Percentiles rank a stretch among this genome's conserved stretches.
phyloP scores from a whole-genome alignment of 495 filamentous ascomycete genomes.

The Cryomyces minteri region DNA sequence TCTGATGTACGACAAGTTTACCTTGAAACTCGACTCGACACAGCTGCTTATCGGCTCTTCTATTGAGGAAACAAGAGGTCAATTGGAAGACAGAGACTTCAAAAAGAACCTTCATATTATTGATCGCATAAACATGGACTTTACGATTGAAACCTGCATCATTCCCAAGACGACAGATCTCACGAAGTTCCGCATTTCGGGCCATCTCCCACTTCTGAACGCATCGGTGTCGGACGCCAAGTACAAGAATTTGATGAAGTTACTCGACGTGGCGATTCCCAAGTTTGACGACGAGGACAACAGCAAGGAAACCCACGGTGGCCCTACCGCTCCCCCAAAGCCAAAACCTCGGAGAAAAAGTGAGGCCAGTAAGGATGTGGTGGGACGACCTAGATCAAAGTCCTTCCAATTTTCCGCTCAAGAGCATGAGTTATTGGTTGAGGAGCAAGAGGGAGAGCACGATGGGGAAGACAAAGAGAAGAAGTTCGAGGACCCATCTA shows the following conservation, averaged over 20 bases:
- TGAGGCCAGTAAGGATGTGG: constrained; percentile 19
- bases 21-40: constrained; percentile 78
- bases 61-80: constrained; percentile 73
- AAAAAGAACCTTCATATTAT: constrained; percentile 71
- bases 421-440: constrained; percentile 57
- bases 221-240: constrained; percentile 84
- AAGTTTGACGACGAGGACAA: constrained; percentile 43
- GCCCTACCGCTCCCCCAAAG: constrained; percentile 4
- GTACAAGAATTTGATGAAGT: constrained; percentile 88
- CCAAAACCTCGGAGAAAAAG: constrained; percentile 6
- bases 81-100: constrained; percentile 51
- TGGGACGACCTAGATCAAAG: constrained; percentile 30
- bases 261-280: constrained; percentile 90
- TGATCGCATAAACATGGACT: constrained; percentile 92
- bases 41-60: constrained; percentile 93
- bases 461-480: constrained; percentile 31
- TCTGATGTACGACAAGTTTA: constrained; percentile 90
- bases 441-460: constrained; percentile 56
- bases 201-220: constrained; percentile 81
- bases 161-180: constrained; percentile 84
- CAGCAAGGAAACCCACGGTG: constrained; percentile 7
- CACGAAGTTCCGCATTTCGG: constrained; percentile 80
- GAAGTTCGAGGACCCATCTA: constrained; percentile 5
- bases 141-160: constrained; percentile 80
- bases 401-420: constrained; percentile 46